Conservation (phyloP, 441 rosid genomes). For the Jatropha podagrica region DNA sequence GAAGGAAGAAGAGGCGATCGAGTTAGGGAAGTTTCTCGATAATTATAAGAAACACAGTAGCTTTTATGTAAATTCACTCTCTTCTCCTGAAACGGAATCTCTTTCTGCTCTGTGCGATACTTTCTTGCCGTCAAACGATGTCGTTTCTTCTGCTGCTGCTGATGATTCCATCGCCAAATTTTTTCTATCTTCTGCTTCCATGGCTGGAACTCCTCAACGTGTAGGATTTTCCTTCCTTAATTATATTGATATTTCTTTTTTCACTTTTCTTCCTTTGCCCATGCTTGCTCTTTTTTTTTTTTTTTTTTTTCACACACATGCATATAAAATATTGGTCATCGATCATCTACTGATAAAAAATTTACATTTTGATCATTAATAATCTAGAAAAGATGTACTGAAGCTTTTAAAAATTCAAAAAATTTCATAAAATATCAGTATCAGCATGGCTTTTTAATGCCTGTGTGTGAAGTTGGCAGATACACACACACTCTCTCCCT, state of each 20-base stretch:
- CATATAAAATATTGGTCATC: no score
- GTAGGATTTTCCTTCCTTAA: conserved; percentile 28
- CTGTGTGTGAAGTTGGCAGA: no score
- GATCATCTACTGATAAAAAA: no score
- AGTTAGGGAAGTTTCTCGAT: background rate
- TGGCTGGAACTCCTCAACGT: conserved; percentile 61
- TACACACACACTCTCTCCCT: no score
- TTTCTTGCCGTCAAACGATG: conserved; percentile 46
- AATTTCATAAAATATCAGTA: no score
- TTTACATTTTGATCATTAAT: no score
- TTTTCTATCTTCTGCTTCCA: conserved; percentile 55
- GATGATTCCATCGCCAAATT: conserved; percentile 31
- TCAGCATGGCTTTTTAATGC: no score
- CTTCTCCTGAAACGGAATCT: conserved; percentile 61
- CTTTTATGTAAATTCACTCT: conserved; percentile 44
- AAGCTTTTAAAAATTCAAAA: no score
- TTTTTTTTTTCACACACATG: background rate
- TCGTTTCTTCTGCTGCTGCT: conserved; percentile 3
- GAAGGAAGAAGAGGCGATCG: no score
- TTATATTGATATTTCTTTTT: background rate
- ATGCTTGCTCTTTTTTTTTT: background rate
- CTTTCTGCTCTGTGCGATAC: conserved; percentile 69
- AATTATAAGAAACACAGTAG: background rate
- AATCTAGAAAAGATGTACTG: no score
- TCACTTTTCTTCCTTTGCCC: background rate